phyloP scores from a whole-genome alignment of 805 yeast species.

The Cyberlindnera nakhonratchasimensis region DNA sequence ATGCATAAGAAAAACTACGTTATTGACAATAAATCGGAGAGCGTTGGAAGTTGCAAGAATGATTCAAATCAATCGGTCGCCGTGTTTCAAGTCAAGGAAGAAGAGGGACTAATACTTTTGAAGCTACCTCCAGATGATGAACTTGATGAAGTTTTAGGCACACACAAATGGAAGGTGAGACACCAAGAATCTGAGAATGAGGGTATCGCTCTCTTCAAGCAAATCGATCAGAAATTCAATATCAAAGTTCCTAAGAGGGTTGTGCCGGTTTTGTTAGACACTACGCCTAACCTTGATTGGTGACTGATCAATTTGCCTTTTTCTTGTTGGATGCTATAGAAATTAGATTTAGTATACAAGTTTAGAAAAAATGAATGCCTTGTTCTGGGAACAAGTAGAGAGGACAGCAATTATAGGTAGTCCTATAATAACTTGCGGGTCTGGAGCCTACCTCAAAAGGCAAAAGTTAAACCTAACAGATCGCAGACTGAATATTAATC shows the following conservation, averaged over 20 bases:
- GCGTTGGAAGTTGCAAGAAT: constrained; percentile 32
- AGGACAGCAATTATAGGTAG: too few relatives aligned
- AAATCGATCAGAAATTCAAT: constrained; percentile 22
- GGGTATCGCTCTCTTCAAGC: constrained; percentile 16
- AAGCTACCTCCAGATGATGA: constrained; percentile 33
- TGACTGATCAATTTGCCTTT: neutral
- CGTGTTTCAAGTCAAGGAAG: constrained; percentile 34
- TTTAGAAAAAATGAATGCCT: too few relatives aligned
- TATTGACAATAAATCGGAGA: constrained; percentile 23
- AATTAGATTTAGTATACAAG: too few relatives aligned
- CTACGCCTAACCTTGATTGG: constrained; percentile 24
- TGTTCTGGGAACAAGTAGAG: too few relatives aligned
- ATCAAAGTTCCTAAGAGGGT: constrained; percentile 27
- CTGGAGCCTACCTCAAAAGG: too few relatives aligned
- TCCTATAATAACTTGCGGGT: too few relatives aligned
- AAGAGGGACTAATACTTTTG: constrained; percentile 29
- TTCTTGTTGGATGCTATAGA: neutral
- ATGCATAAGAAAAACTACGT: constrained; percentile 35
- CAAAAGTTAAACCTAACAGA: too few relatives aligned
- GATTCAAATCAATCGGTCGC: constrained; percentile 33
- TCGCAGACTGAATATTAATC: too few relatives aligned
- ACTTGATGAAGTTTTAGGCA: constrained; percentile 34
- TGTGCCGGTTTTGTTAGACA: constrained; percentile 3
- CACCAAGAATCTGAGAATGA: constrained; percentile 21
- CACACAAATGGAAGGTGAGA: constrained; percentile 33